phyloP scores from a whole-genome alignment of 169 alveolate genomes.

The Cryptosporidium baileyi region DNA sequence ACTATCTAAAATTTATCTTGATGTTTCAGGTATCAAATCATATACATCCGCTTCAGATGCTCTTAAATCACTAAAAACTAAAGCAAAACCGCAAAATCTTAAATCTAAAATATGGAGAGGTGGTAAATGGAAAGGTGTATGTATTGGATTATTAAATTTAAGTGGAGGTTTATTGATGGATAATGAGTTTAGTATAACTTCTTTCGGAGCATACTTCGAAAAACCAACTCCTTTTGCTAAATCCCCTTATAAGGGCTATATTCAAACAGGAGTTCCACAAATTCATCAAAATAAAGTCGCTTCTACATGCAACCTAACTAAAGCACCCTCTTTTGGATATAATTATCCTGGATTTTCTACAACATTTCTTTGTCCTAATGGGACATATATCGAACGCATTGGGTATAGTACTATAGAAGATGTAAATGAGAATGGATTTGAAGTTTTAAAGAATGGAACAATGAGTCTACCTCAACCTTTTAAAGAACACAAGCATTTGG shows the following conservation, averaged over 20 bases:
- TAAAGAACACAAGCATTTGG: slow-evolving; percentile 29
- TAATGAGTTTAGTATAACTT: slow-evolving; percentile 47
- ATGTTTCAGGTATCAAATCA: slow-evolving; percentile 4
- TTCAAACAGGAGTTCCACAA: slow-evolving; percentile 63
- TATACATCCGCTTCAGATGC: slow-evolving; percentile 54
- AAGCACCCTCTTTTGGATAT: slow-evolving; percentile 25
- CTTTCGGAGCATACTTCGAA: slow-evolving; percentile 58
- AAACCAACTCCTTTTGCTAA: slow-evolving; percentile 48
- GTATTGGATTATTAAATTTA: slow-evolving; percentile 44
- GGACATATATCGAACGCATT: slow-evolving; percentile 60
- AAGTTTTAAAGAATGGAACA: slow-evolving; percentile 26
- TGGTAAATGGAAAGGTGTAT: slow-evolving; percentile 54
- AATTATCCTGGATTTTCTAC: slow-evolving; percentile 58
- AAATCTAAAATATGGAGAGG: slow-evolving; percentile 64
- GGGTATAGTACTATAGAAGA: slow-evolving; percentile 52
- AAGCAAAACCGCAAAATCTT: background rate
- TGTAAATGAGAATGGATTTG: background rate
- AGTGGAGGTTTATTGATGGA: slow-evolving; percentile 26
- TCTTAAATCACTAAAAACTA: slow-evolving; percentile 1
- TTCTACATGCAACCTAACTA: slow-evolving; percentile 48
- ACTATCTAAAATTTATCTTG: slow-evolving; percentile 1
- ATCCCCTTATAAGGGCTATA: slow-evolving; percentile 23
- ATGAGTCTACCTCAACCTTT: slow-evolving; percentile 21
- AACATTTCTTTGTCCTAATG: slow-evolving; percentile 66
- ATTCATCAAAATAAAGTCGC: slow-evolving; percentile 18